Evolutionary conservation across 192 early-diverging fungal genomes (phyloP).

Genomic region (Linderina pennispora): DNA sequence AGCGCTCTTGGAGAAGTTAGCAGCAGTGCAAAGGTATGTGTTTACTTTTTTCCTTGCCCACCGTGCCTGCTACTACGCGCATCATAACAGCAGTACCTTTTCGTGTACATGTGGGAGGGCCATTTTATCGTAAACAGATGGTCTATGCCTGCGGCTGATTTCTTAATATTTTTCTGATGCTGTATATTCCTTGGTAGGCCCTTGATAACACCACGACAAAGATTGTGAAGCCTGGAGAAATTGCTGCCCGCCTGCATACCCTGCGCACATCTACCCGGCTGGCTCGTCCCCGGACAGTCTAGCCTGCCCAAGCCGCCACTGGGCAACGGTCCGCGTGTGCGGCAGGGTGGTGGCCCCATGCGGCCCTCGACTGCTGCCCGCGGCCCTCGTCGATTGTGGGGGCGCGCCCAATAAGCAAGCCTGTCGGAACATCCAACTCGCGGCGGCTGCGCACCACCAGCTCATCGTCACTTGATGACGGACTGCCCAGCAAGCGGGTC

Average conservation of each 20-base stretch:
- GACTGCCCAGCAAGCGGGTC: too few relatives aligned
- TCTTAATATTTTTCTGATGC: too few relatives aligned
- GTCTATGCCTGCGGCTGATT: background rate
- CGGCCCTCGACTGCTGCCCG: conserved; percentile 1
- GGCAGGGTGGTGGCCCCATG: conserved; percentile 1
- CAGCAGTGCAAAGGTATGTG: too few relatives aligned
- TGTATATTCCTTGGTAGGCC: too few relatives aligned
- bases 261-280: conserved; percentile 1
- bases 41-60: too few relatives aligned
- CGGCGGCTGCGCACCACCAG: too few relatives aligned
- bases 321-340: conserved; percentile 6
- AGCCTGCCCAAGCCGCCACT: conserved; percentile 6
- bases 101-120: too few relatives aligned
- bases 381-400: background rate
- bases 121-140: conserved; percentile 18
- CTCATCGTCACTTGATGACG: too few relatives aligned
- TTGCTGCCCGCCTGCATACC: conserved; percentile 6
- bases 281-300: conserved; percentile 9
- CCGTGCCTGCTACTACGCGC: too few relatives aligned
- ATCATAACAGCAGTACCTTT: too few relatives aligned
- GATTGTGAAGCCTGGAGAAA: conserved; percentile 24
- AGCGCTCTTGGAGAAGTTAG: conserved; percentile 23
- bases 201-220: background rate
- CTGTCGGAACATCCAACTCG: too few relatives aligned
- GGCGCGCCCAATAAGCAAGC: conserved; percentile 30